Evolutionary conservation across 768 basidiomycete genomes (phyloP).

Genomic region (Phaeotremella skinneri): DNA sequence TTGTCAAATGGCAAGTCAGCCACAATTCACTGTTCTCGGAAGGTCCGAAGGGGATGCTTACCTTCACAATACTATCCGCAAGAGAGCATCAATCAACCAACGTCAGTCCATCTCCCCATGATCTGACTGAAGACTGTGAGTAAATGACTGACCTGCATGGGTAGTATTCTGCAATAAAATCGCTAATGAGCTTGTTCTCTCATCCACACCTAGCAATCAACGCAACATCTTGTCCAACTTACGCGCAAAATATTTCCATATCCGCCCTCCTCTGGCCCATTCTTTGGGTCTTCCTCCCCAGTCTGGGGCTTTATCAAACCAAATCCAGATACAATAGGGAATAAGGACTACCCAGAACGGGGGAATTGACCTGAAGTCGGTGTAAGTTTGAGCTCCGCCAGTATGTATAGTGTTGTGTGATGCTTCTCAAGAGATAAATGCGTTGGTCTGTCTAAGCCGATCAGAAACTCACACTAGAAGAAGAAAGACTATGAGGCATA

Average conservation of each 20-base stretch:
- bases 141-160: slow-evolving; percentile 37
- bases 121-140: too few species aligned
- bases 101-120: slow-evolving; percentile 4
- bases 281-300: slow-evolving; percentile 66
- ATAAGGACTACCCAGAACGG: slow-evolving; percentile 80
- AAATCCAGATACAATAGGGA: slow-evolving; percentile 74
- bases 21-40: neutral
- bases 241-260: slow-evolving; percentile 90
- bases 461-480: slow-evolving; percentile 67
- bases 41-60: slow-evolving; percentile 29
- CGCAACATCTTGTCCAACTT: slow-evolving; percentile 54
- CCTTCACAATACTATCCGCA: slow-evolving; percentile 54
- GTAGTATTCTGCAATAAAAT: slow-evolving; percentile 43
- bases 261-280: slow-evolving; percentile 67
- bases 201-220: neutral
- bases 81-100: slow-evolving; percentile 2
- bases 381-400: neutral
- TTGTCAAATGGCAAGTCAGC: too few species aligned
- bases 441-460: neutral
- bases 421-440: neutral
- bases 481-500: slow-evolving; percentile 67
- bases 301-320: slow-evolving; percentile 72
- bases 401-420: neutral
- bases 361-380: slow-evolving; percentile 75
- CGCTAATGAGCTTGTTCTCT: neutral